These are phyloP conservation scores for Sarocladium strictum DNA, from an alignment of 2,329 filamentous ascomycete species.

Conservation along the genomic window DNA sequence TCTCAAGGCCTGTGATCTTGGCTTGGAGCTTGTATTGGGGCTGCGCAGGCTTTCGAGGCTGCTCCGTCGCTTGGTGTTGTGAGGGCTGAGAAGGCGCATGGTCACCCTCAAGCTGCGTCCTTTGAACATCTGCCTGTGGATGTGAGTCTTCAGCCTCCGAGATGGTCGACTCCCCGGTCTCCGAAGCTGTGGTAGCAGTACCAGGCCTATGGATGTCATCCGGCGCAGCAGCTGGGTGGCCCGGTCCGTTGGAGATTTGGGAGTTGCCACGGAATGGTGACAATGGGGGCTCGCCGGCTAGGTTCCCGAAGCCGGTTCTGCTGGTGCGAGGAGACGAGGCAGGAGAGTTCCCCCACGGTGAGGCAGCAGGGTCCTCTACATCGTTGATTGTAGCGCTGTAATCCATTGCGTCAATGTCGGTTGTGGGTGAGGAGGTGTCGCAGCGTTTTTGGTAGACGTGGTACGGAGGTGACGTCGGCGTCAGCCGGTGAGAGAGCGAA, in stretches of 20 bases:
- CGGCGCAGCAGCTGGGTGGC: slow-evolving; percentile 26
- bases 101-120: slow-evolving; percentile 17
- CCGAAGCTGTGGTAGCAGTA: slow-evolving; percentile 39
- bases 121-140: slow-evolving; percentile 19
- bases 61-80: slow-evolving; percentile 24
- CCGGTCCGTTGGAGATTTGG: slow-evolving; percentile 37
- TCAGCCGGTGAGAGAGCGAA: not conserved
- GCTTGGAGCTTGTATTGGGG: slow-evolving; percentile 82
- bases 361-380: slow-evolving; percentile 44
- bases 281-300: slow-evolving; percentile 32
- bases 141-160: slow-evolving; percentile 15
- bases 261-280: slow-evolving; percentile 39
- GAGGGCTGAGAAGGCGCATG: slow-evolving; percentile 14
- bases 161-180: slow-evolving; percentile 27
- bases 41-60: slow-evolving; percentile 52
- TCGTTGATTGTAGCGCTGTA: slow-evolving; percentile 52
- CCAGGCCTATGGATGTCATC: slow-evolving; percentile 39
- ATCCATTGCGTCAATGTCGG: slow-evolving; percentile 39
- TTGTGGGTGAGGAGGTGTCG: not conserved
- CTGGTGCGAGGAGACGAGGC: slow-evolving; percentile 43
- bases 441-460: not conserved
- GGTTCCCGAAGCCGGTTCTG: slow-evolving; percentile 34
- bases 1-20: slow-evolving; percentile 89
- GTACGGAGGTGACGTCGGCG: slow-evolving; percentile 1
- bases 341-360: slow-evolving; percentile 52